phyloP scores from a whole-genome alignment of 208 protist species.

The Trypanosoma rangeli region DNA sequence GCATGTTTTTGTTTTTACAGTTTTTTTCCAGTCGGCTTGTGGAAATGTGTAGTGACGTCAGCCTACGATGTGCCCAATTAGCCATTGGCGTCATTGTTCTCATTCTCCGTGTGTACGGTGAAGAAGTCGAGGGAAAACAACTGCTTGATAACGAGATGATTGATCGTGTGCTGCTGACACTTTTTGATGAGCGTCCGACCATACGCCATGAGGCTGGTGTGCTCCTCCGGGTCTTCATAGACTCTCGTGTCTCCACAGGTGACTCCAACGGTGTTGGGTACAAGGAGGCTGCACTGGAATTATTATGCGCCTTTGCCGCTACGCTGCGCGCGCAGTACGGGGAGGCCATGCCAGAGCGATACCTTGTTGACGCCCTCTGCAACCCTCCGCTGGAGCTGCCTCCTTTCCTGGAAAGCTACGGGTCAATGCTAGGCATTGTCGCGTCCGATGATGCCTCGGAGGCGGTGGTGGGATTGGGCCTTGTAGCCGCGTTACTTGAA shows the following conservation, averaged over 20 bases:
- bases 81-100: constrained; percentile 81
- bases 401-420: constrained; percentile 48
- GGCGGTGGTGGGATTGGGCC: constrained; percentile 44
- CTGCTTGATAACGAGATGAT: constrained; percentile 79
- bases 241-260: constrained; percentile 58
- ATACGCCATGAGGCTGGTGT: constrained; percentile 80
- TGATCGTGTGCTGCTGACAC: constrained; percentile 68
- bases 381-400: constrained; percentile 48
- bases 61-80: constrained; percentile 76
- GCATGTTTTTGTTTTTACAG: constrained; percentile 84
- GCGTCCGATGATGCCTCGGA: constrained; percentile 44
- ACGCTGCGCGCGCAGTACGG: constrained; percentile 71
- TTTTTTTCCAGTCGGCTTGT: constrained; percentile 82
- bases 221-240: constrained; percentile 84
- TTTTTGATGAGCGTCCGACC: constrained; percentile 89
- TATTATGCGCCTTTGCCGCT: constrained; percentile 72
- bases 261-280: constrained; percentile 57
- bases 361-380: constrained; percentile 88
- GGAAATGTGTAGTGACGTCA: constrained; percentile 85
- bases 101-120: constrained; percentile 66
- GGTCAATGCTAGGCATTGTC: constrained; percentile 46
- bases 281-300: constrained; percentile 53
- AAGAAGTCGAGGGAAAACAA: constrained; percentile 58
- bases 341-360: constrained; percentile 81
- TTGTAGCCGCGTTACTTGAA: constrained; percentile 65